Conservation (phyloP, 2,329 filamentous ascomycete species). For the Pseudovirgaria hyperparasitica region DNA sequence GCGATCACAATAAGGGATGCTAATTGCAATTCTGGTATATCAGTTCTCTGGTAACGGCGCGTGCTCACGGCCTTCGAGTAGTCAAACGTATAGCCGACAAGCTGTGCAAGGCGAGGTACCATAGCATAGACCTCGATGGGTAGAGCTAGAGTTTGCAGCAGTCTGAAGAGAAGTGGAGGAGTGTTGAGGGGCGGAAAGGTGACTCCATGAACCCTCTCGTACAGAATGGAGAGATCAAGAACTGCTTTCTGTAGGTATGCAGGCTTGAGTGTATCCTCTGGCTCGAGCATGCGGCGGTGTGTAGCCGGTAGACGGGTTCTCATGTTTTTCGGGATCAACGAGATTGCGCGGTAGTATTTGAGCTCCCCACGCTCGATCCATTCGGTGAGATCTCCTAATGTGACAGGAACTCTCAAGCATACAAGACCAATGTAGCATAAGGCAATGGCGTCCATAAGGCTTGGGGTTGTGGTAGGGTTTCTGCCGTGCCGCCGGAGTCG, state of each 20-base stretch:
- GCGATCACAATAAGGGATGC: slow-evolving; percentile 59
- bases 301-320: slow-evolving; percentile 48
- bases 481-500: slow-evolving; percentile 32
- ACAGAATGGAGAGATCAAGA: slow-evolving; percentile 49
- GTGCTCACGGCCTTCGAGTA: slow-evolving; percentile 34
- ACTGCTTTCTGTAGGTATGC: slow-evolving; percentile 53
- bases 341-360: slow-evolving; percentile 53
- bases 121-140: slow-evolving; percentile 57
- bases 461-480: slow-evolving; percentile 44
- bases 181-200: slow-evolving; percentile 60
- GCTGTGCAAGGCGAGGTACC: slow-evolving; percentile 42
- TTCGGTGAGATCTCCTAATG: slow-evolving; percentile 54
- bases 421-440: slow-evolving; percentile 70
- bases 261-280: slow-evolving; percentile 30
- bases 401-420: slow-evolving; percentile 63
- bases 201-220: slow-evolving; percentile 56
- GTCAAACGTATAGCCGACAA: slow-evolving; percentile 42
- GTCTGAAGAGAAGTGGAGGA: slow-evolving; percentile 54
- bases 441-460: slow-evolving; percentile 59
- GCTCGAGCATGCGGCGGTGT: slow-evolving; percentile 49
- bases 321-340: slow-evolving; percentile 50
- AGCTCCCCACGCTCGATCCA: slow-evolving; percentile 59
- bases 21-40: slow-evolving; percentile 57
- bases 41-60: slow-evolving; percentile 15
- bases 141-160: slow-evolving; percentile 58